Base-by-base conservation (phyloP, 1,284 basidiomycete genomes). In the Mycena citricolor region DNA sequence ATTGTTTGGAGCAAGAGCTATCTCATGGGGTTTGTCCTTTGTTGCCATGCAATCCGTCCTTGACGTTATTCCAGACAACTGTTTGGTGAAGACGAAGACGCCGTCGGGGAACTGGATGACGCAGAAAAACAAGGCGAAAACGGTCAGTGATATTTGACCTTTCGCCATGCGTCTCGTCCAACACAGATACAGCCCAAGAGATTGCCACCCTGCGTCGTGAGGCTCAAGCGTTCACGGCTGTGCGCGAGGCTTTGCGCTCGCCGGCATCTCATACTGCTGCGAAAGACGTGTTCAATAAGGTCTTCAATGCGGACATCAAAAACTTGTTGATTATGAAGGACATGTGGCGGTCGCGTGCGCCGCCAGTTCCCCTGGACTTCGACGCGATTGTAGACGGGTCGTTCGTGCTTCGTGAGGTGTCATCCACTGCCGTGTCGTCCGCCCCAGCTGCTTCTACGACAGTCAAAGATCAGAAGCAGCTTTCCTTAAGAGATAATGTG, bases 1-100 rank as follows among this genome's bases (percentile, higher is more conserved):
- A 98, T 99, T 44, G 95, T 98, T 0, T 99, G 97, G 97, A 94
- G 92, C 23, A 99, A 99, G 66, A 94, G 83, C 56, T 99, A 98
- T 70, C 82, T 99, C n/a, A 83, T 99, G 55, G 83, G 86, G 93
- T 93, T 56, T 62, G 86, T 68, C 5, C 16, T n/a, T 20, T 19
- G 12, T 2, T 8, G 4, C 8, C 32, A 10, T 30, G n/a, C 19
- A 46, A 23, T 41, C 11, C 23, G 36, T 39, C 53, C 24, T 42
- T 26, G 32, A 12, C 31, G 7, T n/a, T 32, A 3, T 40, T 44
- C 32, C 52, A 94, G 92, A n/a, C 93, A 97, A 67, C 66, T 98
- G 5, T 97, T 97, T 58, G 95, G 95, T 1, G 88, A 93, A 62
- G 88, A 92, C 46, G 90, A 93, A 59, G 83, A 89, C 45, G 79